Evolutionary conservation across 148 eudicot genomes (phyloP), one percentile per base, ranked within the genome.

Genomic region (Vaccinium myrtillus): DNA sequence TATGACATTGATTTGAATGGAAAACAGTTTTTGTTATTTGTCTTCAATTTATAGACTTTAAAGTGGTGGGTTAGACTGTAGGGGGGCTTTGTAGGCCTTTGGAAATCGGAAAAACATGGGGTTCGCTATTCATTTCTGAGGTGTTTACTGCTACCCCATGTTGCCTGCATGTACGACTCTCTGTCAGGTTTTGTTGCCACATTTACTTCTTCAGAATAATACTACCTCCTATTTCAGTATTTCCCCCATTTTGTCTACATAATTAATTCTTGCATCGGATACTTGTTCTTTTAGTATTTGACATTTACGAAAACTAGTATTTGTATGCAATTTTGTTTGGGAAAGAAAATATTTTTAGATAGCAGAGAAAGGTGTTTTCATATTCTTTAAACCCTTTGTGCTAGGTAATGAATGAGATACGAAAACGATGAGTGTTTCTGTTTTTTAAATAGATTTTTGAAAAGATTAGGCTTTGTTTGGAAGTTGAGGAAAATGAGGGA

Each of bases 51-150:
- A n/a, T 32, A 9, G n/a, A n/a, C 11, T 36, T 36, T 13, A 5
- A 3, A 39, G 10, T 14, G 6, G 77, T 74, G 77, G 50, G 50
- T 43, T 50, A 9, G 27, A 8, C 5, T 5, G n/a, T 16, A 30
- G 81, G 53, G 30, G 83, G 36, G 83, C 0, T 43, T 46, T 46
- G 73, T 55, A 67, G 73, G 85, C 32, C 81, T 78, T 73, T 36
- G 61, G 69, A 83, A 85, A 84, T 16, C 36, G 16, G 71, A 10
- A 79, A 74, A 78, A 85, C 86, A 85, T 87, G 82, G 87, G 87
- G 75, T 87, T 43, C 6, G 87, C 87, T 85, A 83, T 82, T 87
- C 87, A 87, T 82, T 79, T 87, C 87, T 65, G 30, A 87, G 70
- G 73, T 75, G 18, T 69, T 69, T 27, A 69, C 85, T 82, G 85